Base-by-base conservation (phyloP, 768 basidiomycete species). In the Podaxis mareebaensis region DNA sequence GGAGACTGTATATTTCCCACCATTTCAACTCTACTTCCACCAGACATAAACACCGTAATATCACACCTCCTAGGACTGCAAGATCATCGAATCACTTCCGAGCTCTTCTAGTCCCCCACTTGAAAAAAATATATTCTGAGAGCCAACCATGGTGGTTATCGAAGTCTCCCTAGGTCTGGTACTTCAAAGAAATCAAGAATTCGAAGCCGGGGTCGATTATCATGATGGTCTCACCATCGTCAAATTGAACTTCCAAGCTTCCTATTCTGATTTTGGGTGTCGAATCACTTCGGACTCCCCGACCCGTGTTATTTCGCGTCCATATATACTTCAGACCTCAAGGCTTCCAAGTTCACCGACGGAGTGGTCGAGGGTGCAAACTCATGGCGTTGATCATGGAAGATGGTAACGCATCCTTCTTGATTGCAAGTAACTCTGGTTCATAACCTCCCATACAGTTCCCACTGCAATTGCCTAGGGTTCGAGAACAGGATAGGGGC, bases 141-240 rank as follows among this genome's bases (percentile, higher is more conserved):
- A 28, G 42, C 24, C 39, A 57, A 28, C 40, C 26, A 3, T 40
- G 13, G 22, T 12, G 22, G 13, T 10, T 24, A 7, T 15, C 15
- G 56, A 56, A 56, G 39, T 22, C 39, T 17, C 38, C 13, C 39
- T 7, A 39, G 39, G 33, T 4, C 12, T 56, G 20, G 54, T 36
- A 39, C 54, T 39, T 40, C 12, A 26, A 51, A 40, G 49, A 60
- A 60, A 8, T 40, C 12, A 6, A 51, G 59, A 60, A 51, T 60
- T 33, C 59, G 49, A 53, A 60, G 48, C 13, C 13, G 2, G 20
- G 22, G 11, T 30, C 26, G 28, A 28, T 46, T 13, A 42, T 17
- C 40, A 12, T 46, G 12, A 10, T 58, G 24, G 36, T 15, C 33
- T 40, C 22, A 30, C 30, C 49, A 15, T 49, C 28, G 39, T 15